A percentile compares a stretch with the other conserved stretches of the same genome.
phyloP scores from a whole-genome alignment of 306 rosid genomes.

The Vicia sativa region DNA sequence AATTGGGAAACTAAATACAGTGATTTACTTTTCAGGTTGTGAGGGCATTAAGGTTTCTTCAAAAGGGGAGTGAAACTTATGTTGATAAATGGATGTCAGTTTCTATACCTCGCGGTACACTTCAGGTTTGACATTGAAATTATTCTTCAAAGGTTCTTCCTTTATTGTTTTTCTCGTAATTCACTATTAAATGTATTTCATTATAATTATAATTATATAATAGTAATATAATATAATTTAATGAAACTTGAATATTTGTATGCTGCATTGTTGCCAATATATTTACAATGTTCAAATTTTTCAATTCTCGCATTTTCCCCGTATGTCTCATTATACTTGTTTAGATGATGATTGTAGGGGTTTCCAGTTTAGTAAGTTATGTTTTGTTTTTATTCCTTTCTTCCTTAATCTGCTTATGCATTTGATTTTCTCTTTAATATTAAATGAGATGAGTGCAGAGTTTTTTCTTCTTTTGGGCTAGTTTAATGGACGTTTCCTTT shows the following conservation, averaged over 20 bases:
- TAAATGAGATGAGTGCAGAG: conserved; percentile 9
- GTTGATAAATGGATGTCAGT: conserved; percentile 77
- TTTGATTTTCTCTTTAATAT: conserved; percentile 17
- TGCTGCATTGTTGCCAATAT: conserved; percentile 6
- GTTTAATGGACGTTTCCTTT: conserved; percentile 15
- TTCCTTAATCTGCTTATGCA: conserved; percentile 9
- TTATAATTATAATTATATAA: conserved; percentile 5
- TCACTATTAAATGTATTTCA: conserved; percentile 3
- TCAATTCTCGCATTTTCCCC: conserved; percentile 15
- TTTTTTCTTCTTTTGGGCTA: conserved; percentile 6
- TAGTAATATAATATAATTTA: no score
- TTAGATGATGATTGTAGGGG: background rate
- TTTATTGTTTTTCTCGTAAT: conserved; percentile 10
- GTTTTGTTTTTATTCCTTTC: background rate
- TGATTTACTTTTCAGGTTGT: conserved; percentile 71
- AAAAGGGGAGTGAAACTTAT: conserved; percentile 62
- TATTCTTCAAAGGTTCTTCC: conserved; percentile 31
- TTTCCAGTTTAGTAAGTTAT: no score
- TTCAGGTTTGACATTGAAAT: conserved; percentile 81
- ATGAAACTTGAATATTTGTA: background rate
- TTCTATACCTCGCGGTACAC: conserved; percentile 94
- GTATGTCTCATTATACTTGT: conserved; percentile 7
- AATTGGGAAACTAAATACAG: conserved; percentile 28
- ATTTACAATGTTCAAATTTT: background rate
- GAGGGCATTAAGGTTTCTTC: conserved; percentile 83